Base-by-base conservation (phyloP, 2,329 filamentous ascomycete species). In the Fusarium irregulare region DNA sequence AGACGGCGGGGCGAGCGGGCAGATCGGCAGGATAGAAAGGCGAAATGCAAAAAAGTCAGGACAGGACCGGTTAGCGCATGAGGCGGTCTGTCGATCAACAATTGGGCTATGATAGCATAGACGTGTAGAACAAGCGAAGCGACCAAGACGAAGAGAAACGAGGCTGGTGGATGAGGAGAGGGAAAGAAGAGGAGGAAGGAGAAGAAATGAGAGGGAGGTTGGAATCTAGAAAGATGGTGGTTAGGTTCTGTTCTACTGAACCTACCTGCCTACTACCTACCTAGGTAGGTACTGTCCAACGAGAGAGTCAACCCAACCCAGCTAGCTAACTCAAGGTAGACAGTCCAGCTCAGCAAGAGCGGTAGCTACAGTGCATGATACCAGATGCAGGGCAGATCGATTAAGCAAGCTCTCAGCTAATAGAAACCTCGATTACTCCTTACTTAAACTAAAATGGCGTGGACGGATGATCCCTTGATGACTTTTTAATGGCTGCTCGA, bases 331-430 rank as follows among this genome's bases (percentile, higher is more conserved):
- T 32, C 23, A 46, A 32, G 46, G 18, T 25, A 59, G 63, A 70
- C 59, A 57, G 25, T 27, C 25, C 25, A 27, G 18, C 32, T 53
- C 60, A 65, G 54, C 56, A 37, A 57, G 51, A 56, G 55, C 53
- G 41, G 60, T 56, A 68, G 51, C 66, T 65, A 37, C 34, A 37
- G 18, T 37, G 34, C 34, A 37, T 37, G 10, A 37, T 37, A 18
- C 34, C 34, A 71, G 64, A 70, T 75, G 69, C 74, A 76, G 64
- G 73, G 73, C 65, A 67, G 62, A 71, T 70, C 66, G 64, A 67
- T 69, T 66, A 57, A 71, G 60, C 60, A 71, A 69, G 64, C 56
- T 58, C 53, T 44, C 20, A 64, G 34, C 49, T 59, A 60, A 66
- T 56, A 18, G 21, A 44, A 67, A 25, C 32, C 27, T 46, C 21